Evolutionary conservation across 345 rosid species (phyloP), one percentile per base, ranked within the genome.

Genomic region (Viola odorata): DNA sequence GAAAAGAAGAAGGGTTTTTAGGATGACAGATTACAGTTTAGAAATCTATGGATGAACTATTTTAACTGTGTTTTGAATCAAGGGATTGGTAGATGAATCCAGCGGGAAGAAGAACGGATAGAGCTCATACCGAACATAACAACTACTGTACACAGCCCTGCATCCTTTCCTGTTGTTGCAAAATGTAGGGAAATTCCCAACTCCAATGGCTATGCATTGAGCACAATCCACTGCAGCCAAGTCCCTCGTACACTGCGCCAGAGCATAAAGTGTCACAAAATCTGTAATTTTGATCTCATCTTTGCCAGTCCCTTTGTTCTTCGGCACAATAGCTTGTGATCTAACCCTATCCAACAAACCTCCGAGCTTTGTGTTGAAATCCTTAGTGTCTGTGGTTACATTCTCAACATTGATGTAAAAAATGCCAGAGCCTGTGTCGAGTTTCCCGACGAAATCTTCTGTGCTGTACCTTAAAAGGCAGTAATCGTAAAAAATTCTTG

Each of bases 101-200:
- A 84, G 81, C 36, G 91, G 95, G 69, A 71, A 87, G 78, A 80
- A 90, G 71, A 89, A 89, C 7, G 95, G 97, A 66, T 87, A 90
- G 41, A 87, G 79, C 72, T 89, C 95, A 37, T 89, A 87, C 37
- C 88, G 83, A 40, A 79, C 78, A 48, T 82, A 90, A 49, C 91
- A 90, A 65, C 89, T 87, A 42, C 83, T 77, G 63, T 84, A 90
- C 41, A 87, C 60, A 60, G 79, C 85, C 40, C 86, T 81, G 39
- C 95, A 90, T 0, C 92, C 95, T 66, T 78, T 85, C 61, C 54
- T 62, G 73, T 67, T 65, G 53, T 60, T 64, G 65, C 97, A 85
- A 23, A 84, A 15, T 17, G 50, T 68, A 7, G 77, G 72, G 76
- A 85, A 87, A 49, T 80, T 85, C 47, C 69, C 73, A 0, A 83